phyloP scores from a whole-genome alignment of 2,329 filamentous ascomycete genomes.

The Sporothrix protearum region DNA sequence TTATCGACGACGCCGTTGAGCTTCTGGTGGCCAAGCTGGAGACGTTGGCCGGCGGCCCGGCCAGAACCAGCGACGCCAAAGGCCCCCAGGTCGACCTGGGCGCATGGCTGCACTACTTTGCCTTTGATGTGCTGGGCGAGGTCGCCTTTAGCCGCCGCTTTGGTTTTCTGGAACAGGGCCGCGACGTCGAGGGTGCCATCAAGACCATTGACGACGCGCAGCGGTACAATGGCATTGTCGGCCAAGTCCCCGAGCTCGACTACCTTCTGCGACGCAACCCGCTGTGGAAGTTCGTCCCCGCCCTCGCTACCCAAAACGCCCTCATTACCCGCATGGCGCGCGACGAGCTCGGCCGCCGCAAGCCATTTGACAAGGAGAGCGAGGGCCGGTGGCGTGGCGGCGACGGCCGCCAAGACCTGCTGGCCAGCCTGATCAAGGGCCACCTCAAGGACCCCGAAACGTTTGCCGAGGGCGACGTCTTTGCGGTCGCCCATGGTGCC shows the following conservation, averaged over 20 bases:
- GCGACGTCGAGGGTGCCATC: constrained; percentile 51
- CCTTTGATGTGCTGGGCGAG: constrained; percentile 51
- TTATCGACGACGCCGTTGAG: constrained; percentile 51
- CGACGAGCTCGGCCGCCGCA: constrained; percentile 47
- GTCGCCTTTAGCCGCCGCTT: constrained; percentile 51
- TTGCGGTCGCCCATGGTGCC: constrained; percentile 55
- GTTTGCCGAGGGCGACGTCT: constrained; percentile 52
- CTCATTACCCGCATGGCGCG: constrained; percentile 51
- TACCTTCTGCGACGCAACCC: constrained; percentile 48
- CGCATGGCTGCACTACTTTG: constrained; percentile 44
- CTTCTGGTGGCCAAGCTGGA: constrained; percentile 44
- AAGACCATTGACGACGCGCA: constrained; percentile 51
- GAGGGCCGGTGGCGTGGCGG: constrained; percentile 41
- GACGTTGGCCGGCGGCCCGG: constrained; percentile 34
- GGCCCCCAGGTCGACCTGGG: constrained; percentile 44
- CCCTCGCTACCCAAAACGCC: constrained; percentile 44
- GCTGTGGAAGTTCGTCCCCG: constrained; percentile 44
- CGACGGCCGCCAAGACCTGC: constrained; percentile 48
- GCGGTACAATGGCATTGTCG: constrained; percentile 51
- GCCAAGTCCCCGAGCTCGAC: constrained; percentile 51
- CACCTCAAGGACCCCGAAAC: constrained; percentile 48
- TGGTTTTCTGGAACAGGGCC: constrained; percentile 49
- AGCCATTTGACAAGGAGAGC: constrained; percentile 46
- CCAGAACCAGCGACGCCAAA: constrained; percentile 23
- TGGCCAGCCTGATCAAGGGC: constrained; percentile 50